A percentile compares a stretch with the other conserved stretches of the same genome.
These are phyloP conservation scores for Bothia castanella DNA, from an alignment of 1,284 basidiomycete species.

Conservation along the genomic window DNA sequence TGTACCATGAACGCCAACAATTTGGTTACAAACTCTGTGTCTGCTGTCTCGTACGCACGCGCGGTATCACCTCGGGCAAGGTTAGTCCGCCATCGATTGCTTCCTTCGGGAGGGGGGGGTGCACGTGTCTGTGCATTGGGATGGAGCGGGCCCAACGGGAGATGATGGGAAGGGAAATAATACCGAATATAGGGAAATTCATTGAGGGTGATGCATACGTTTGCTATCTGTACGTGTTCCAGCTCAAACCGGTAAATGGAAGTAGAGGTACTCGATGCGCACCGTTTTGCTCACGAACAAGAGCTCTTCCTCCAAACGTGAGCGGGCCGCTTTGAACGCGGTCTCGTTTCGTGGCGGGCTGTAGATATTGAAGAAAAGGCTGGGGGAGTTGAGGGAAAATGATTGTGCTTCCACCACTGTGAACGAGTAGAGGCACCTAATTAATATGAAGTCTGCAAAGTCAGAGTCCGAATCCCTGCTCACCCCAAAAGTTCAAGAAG, in stretches of 20 bases:
- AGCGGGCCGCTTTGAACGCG: conserved; percentile 56
- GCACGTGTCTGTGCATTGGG: conserved; percentile 57
- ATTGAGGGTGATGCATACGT: conserved; percentile 87
- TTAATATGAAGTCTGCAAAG: conserved; percentile 12
- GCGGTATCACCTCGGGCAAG: conserved; percentile 65
- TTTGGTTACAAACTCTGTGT: conserved; percentile 72
- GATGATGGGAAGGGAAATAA: conserved; percentile 82
- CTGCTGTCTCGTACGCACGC: conserved; percentile 60
- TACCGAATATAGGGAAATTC: conserved; percentile 96
- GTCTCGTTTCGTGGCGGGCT: conserved; percentile 72
- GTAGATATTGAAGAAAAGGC: conserved; percentile 82
- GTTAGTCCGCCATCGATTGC: conserved; percentile 67
- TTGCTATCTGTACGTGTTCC: conserved; percentile 62
- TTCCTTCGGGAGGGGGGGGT: conserved; percentile 59
- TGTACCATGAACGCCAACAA: conserved; percentile 83
- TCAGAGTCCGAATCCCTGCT: conserved; percentile 7
- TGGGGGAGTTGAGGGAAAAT: conserved; percentile 75
- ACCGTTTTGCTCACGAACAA: conserved; percentile 69
- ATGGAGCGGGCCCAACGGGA: conserved; percentile 82
- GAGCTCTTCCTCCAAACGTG: conserved; percentile 80
- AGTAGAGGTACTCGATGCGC: conserved; percentile 15
- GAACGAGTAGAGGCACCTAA: conserved; percentile 2
- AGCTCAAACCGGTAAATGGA: conserved; percentile 7
- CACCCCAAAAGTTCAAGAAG: conserved; percentile 88
- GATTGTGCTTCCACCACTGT: conserved; percentile 79